These are phyloP conservation scores for Lycium barbarum DNA, from an alignment of 257 asterid genomes.

Conservation along the genomic window DNA sequence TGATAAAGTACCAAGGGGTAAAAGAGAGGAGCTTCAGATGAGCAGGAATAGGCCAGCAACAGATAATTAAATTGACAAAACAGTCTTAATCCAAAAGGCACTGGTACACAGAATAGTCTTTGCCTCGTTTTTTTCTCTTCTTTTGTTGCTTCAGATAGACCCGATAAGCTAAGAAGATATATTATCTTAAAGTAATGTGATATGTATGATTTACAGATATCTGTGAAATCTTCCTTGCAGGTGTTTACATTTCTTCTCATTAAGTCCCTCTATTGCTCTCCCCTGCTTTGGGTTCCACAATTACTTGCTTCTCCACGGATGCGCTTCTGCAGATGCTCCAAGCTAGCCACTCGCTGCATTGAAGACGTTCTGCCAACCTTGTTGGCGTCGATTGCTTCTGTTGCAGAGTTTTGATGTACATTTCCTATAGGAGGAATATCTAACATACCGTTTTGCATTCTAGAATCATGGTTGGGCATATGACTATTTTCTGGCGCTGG, in stretches of 20 bases:
- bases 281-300: conserved; percentile 44
- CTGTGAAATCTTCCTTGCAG: conserved; percentile 7
- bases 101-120: not conserved
- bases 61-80: not conserved
- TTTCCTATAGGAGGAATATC: conserved; percentile 48
- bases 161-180: not conserved
- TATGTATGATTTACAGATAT: not conserved
- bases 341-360: conserved; percentile 87
- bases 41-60: not conserved
- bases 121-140: not conserved
- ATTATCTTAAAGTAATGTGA: not conserved
- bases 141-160: not conserved
- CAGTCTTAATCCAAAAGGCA: not conserved
- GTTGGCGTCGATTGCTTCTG: conserved; percentile 34
- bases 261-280: conserved; percentile 33
- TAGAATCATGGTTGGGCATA: conserved; percentile 41
- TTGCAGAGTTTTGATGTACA: conserved; percentile 41
- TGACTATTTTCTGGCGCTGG: conserved; percentile 50
- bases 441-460: conserved; percentile 50
- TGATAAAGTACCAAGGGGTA: not conserved
- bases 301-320: conserved; percentile 59
- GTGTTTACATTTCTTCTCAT: conserved; percentile 9
- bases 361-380: conserved; percentile 61
- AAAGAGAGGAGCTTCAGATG: not conserved
- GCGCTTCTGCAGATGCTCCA: conserved; percentile 89